Percentiles rank a stretch among this genome's conserved stretches.
phyloP scores from a whole-genome alignment of 345 rosid genomes.

The Salix caprea region DNA sequence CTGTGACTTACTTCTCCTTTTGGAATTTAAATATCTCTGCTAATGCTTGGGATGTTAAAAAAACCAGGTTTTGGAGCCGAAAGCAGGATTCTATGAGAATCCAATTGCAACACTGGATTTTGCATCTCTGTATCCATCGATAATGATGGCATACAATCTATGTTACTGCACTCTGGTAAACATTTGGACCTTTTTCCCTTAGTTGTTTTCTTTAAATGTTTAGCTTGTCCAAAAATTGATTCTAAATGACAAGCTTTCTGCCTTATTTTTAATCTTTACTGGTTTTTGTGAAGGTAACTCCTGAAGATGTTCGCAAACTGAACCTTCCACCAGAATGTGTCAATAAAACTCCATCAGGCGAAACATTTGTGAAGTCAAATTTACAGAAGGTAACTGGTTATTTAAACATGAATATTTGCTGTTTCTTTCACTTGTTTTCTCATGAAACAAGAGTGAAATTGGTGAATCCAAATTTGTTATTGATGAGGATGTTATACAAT shows the following conservation, averaged over 20 bases:
- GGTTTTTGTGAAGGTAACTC: constrained; percentile 55
- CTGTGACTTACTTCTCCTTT: not conserved
- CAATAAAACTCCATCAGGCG: constrained; percentile 89
- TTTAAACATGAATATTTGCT: not conserved
- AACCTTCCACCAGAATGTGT: constrained; percentile 78
- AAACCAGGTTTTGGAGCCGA: constrained; percentile 84
- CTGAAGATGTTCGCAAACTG: constrained; percentile 82
- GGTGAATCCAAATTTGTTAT: constrained; percentile 1
- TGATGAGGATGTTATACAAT: constrained; percentile 6
- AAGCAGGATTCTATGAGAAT: constrained; percentile 86
- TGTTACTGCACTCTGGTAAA: constrained; percentile 93
- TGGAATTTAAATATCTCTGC: constrained; percentile 3
- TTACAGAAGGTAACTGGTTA: constrained; percentile 61
- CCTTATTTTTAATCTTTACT: constrained; percentile 15
- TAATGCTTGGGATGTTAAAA: constrained; percentile 16
- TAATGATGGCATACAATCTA: constrained; percentile 98
- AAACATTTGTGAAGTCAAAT: constrained; percentile 79
- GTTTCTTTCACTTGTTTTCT: not conserved
- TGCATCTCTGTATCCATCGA: constrained; percentile 95
- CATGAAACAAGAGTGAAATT: not conserved
- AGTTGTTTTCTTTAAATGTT: constrained; percentile 1
- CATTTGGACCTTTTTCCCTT: constrained; percentile 13
- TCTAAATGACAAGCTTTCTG: constrained; percentile 7
- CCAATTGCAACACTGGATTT: constrained; percentile 96
- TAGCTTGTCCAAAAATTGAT: not conserved